These are phyloP conservation scores for Daldinia eschscholtzii DNA, from an alignment of 2,329 filamentous ascomycete species.

Conservation along the genomic window DNA sequence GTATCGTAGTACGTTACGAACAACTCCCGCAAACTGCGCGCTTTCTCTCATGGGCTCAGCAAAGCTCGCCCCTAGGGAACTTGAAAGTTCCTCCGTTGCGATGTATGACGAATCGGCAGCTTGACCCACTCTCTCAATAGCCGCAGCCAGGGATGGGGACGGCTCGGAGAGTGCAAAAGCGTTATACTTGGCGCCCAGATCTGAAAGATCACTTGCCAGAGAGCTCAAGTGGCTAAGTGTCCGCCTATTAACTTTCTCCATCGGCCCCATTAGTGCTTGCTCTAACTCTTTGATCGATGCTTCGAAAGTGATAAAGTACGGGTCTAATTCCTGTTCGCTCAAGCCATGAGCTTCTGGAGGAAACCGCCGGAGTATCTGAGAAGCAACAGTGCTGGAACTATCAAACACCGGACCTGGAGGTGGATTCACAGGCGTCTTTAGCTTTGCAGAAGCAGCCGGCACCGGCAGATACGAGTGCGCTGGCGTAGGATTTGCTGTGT, in stretches of 20 bases:
- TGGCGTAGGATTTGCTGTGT: conserved; percentile 90
- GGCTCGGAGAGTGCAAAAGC: conserved; percentile 96
- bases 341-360: conserved; percentile 82
- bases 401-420: conserved; percentile 53
- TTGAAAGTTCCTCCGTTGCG: conserved; percentile 90
- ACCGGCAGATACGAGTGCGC: conserved; percentile 91
- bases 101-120: conserved; percentile 97
- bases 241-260: conserved; percentile 95
- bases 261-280: conserved; percentile 86
- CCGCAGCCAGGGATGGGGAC: conserved; percentile 86
- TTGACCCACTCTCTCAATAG: conserved; percentile 94
- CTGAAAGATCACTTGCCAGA: conserved; percentile 87
- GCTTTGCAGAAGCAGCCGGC: conserved; percentile 85
- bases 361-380: conserved; percentile 81
- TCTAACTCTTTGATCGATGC: conserved; percentile 92
- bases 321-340: conserved; percentile 90
- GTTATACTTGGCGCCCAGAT: conserved; percentile 95
- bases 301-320: conserved; percentile 96
- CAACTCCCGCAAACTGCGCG: conserved; percentile 95
- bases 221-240: conserved; percentile 87
- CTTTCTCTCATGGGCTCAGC: conserved; percentile 98
- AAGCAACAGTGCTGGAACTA: conserved; percentile 55
- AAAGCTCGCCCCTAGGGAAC: conserved; percentile 90
- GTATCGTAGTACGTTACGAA: conserved; percentile 88
- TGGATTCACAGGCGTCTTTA: conserved; percentile 70